These are phyloP conservation scores for Trypanosoma cruzi DNA, from an alignment of 208 protist species.

Conservation along the genomic window DNA sequence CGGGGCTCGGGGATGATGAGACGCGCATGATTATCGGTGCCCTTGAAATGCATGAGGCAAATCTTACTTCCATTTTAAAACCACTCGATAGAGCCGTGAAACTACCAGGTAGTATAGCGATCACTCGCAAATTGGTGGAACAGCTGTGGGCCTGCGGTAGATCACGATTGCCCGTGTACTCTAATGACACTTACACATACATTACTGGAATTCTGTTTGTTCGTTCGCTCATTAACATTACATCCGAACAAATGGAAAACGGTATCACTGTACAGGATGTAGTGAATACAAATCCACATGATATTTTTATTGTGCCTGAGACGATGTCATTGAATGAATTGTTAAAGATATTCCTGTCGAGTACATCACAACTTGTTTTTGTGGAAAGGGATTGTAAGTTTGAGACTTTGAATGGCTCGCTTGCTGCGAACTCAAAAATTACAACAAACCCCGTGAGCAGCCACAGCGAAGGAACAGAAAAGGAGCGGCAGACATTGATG, in stretches of 20 bases:
- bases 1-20: conserved; percentile 67
- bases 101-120: conserved; percentile 36
- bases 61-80: conserved; percentile 51
- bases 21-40: conserved; percentile 77
- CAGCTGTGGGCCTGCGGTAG: conserved; percentile 72
- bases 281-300: conserved; percentile 50
- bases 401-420: neutral
- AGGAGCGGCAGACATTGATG: conserved; percentile 2
- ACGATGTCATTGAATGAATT: conserved; percentile 51
- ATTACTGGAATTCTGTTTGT: conserved; percentile 83
- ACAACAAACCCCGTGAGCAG: neutral
- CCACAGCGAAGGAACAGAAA: neutral
- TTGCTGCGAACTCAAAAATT: neutral
- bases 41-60: conserved; percentile 68
- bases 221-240: conserved; percentile 61
- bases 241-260: conserved; percentile 33
- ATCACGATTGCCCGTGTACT: conserved; percentile 74
- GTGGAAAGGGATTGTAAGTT: conserved; percentile 23
- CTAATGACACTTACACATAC: conserved; percentile 23
- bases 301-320: conserved; percentile 48
- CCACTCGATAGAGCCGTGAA: conserved; percentile 58
- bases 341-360: conserved; percentile 60
- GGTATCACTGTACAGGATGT: conserved; percentile 57
- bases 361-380: conserved; percentile 63
- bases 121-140: conserved; percentile 51